These are phyloP conservation scores for Aspergillus quadricinctus DNA, from an alignment of 2,329 filamentous ascomycete genomes.

Conservation along the genomic window DNA sequence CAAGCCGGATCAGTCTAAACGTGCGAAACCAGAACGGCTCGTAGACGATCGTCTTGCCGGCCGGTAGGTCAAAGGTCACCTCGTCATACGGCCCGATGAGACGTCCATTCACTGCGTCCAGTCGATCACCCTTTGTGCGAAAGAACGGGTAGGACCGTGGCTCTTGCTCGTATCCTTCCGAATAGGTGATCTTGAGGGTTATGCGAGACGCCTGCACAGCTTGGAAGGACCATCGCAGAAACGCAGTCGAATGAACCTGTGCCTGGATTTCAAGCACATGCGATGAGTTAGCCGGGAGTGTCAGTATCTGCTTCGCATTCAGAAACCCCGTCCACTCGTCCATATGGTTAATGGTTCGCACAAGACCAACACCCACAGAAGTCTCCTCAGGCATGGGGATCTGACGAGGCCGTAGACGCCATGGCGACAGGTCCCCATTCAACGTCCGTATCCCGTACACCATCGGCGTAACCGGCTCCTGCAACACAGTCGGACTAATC, in stretches of 20 bases:
- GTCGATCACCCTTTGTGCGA: constrained; percentile 34
- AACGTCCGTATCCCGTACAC: constrained; percentile 29
- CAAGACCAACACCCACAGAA: constrained; percentile 10
- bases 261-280: constrained; percentile 22
- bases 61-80: constrained; percentile 22
- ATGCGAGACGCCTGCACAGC: constrained; percentile 14
- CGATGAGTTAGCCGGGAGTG: constrained; percentile 8
- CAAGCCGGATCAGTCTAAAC: constrained; percentile 32
- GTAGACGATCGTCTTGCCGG: constrained; percentile 15
- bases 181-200: constrained; percentile 26
- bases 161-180: constrained; percentile 30
- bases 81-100: constrained; percentile 39
- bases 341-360: constrained; percentile 10
- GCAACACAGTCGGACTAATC: constrained; percentile 1
- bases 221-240: constrained; percentile 18
- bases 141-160: constrained; percentile 38
- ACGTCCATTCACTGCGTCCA: constrained; percentile 27
- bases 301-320: background rate
- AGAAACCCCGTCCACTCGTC: constrained; percentile 14
- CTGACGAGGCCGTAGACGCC: constrained; percentile 34
- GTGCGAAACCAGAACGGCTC: constrained; percentile 43
- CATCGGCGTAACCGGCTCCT: constrained; percentile 10
- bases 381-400: constrained; percentile 36
- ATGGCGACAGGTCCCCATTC: constrained; percentile 40
- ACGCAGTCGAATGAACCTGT: constrained; percentile 21